These are phyloP conservation scores for Moesziomyces globuligerus DNA, from an alignment of 1,284 basidiomycete genomes.

Conservation along the genomic window DNA sequence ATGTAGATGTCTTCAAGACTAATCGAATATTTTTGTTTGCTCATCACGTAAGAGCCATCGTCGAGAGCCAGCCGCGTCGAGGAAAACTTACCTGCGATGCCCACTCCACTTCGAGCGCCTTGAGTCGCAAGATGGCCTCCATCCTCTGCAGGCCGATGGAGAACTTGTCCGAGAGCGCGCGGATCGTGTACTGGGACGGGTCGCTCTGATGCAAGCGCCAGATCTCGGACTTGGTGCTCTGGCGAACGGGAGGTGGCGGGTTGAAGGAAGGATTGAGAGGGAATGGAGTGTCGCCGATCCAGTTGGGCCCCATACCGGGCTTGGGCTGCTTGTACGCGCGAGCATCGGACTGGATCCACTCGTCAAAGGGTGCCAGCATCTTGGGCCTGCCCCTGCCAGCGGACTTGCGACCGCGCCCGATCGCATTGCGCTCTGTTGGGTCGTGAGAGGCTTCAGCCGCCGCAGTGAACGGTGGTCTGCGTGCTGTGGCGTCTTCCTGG, in stretches of 20 bases:
- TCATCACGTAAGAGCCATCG: constrained; percentile 43
- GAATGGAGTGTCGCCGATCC: constrained; percentile 64
- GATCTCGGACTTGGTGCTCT: constrained; percentile 56
- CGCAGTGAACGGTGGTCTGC: constrained; percentile 29
- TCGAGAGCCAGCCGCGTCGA: constrained; percentile 11
- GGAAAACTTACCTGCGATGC: constrained; percentile 52
- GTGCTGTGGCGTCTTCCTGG: constrained; percentile 30
- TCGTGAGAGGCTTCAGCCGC: constrained; percentile 28
- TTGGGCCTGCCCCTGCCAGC: constrained; percentile 36
- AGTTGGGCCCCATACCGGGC: constrained; percentile 59
- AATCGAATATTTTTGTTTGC: constrained; percentile 55
- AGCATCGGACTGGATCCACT: constrained; percentile 57
- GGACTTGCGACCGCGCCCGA: constrained; percentile 41
- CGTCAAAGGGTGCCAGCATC: constrained; percentile 51
- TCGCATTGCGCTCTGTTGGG: constrained; percentile 22
- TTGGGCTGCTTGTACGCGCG: constrained; percentile 55
- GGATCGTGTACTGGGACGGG: constrained; percentile 57
- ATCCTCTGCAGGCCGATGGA: constrained; percentile 55
- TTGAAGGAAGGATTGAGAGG: constrained; percentile 65
- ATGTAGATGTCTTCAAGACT: constrained; percentile 65
- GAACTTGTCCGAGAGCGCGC: constrained; percentile 58
- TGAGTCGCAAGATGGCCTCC: constrained; percentile 61
- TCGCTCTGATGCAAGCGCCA: constrained; percentile 58
- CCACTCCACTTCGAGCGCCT: constrained; percentile 62
- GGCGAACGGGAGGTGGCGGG: constrained; percentile 59